A percentile compares a stretch with the other conserved stretches of the same genome.
These are phyloP conservation scores for Mallotus nudiflorus DNA, from an alignment of 345 rosid genomes.

Conservation along the genomic window DNA sequence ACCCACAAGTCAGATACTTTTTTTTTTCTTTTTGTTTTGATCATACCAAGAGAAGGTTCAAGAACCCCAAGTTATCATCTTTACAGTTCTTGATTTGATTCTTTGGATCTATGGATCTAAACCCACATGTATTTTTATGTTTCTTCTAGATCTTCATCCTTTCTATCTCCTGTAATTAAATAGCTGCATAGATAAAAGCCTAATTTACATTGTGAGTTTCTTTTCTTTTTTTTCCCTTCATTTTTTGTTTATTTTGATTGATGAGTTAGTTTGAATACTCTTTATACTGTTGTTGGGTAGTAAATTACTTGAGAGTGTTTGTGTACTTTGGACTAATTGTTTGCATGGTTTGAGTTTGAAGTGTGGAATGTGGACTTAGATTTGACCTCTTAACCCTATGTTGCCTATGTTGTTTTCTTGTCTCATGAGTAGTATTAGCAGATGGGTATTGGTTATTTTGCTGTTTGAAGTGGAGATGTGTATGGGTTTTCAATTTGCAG, in stretches of 20 bases:
- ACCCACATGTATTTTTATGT: conserved; percentile 45
- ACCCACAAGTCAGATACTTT: neutral
- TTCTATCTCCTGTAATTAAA: conserved; percentile 33
- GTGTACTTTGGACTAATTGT: neutral
- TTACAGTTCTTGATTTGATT: conserved; percentile 22
- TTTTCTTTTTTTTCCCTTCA: neutral
- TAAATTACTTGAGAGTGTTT: neutral
- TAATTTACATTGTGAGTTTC: conserved; percentile 38
- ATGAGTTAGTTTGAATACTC: neutral
- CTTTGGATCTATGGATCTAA: conserved; percentile 59
- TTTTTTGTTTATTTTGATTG: conserved; percentile 4
- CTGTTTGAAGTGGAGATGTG: conserved; percentile 14
- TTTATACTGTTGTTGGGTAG: conserved; percentile 4
- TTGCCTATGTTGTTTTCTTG: conserved; percentile 12
- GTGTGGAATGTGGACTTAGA: conserved; percentile 23
- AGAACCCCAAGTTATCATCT: conserved; percentile 14
- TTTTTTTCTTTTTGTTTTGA: too few relatives aligned
- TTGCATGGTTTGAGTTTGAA: conserved; percentile 11
- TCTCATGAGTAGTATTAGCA: conserved; percentile 4
- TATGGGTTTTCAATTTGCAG: conserved; percentile 16
- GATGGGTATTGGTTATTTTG: neutral
- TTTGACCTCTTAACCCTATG: conserved; percentile 20
- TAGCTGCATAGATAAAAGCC: conserved; percentile 25
- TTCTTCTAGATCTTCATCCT: conserved; percentile 57
- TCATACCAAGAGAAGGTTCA: neutral